Percentiles rank a stretch among this genome's conserved stretches.
Evolutionary conservation across 1,139 yeast genomes (phyloP).

Genomic region (Spathaspora sp.): DNA sequence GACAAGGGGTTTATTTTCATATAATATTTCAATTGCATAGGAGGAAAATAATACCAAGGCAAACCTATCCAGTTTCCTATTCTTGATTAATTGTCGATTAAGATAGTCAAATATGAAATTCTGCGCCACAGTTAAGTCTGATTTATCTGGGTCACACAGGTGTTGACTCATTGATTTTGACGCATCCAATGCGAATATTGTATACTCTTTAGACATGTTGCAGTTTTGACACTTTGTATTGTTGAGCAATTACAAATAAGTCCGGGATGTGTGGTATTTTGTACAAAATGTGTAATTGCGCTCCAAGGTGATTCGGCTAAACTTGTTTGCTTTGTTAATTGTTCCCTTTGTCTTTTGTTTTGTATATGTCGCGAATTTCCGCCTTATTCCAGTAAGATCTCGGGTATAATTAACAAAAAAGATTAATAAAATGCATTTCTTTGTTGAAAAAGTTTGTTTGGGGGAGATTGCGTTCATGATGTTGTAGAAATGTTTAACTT

Average conservation of each 20-base stretch:
- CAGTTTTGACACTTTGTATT: not conserved
- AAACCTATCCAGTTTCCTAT: slow-evolving; percentile 13
- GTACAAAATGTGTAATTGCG: not conserved
- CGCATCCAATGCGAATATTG: slow-evolving; percentile 41
- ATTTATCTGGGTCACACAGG: not conserved
- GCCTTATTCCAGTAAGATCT: not conserved
- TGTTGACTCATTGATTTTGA: slow-evolving; percentile 10
- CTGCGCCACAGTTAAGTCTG: slow-evolving; percentile 8
- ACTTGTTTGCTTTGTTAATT: not conserved
- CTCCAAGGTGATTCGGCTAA: not conserved
- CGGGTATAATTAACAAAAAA: not conserved
- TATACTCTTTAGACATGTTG: slow-evolving; percentile 36
- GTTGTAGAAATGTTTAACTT: not conserved
- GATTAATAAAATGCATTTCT: not conserved
- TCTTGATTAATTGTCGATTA: slow-evolving; percentile 12
- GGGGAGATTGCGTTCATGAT: not conserved
- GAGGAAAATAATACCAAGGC: slow-evolving; percentile 11
- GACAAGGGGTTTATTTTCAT: slow-evolving; percentile 23
- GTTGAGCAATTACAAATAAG: not conserved
- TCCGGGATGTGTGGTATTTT: too few relatives aligned
- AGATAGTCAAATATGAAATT: slow-evolving; percentile 8
- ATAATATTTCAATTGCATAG: slow-evolving; percentile 20
- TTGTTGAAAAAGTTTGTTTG: not conserved
- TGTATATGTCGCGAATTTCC: not conserved
- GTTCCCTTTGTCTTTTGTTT: not conserved